These are phyloP conservation scores for Papiliotrema terrestris DNA, from an alignment of 1,284 basidiomycete species.

Conservation along the genomic window DNA sequence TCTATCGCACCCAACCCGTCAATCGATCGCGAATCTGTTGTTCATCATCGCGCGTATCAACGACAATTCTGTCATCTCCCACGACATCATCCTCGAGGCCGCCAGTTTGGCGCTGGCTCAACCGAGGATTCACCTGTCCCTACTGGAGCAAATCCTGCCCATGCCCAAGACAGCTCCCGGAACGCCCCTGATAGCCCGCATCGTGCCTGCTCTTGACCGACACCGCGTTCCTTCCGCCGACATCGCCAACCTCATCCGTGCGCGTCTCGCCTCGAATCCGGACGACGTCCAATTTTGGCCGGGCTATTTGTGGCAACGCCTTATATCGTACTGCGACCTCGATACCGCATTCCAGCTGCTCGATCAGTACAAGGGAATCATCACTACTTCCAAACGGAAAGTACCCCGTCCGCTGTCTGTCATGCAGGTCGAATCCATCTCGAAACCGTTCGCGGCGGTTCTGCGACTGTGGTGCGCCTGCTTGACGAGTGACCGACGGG, in stretches of 20 bases:
- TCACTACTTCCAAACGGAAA: too few species aligned
- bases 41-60: background rate
- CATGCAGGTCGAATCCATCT: background rate
- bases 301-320: background rate
- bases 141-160: background rate
- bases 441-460: background rate
- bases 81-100: background rate
- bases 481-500: too few species aligned
- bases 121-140: background rate
- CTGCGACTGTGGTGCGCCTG: background rate
- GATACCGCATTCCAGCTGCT: background rate
- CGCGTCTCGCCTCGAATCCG: background rate
- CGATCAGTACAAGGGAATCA: background rate
- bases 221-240: background rate
- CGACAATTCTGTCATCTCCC: too few species aligned
- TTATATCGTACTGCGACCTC: background rate
- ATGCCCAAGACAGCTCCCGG: background rate
- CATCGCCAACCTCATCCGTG: background rate
- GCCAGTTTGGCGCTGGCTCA: background rate
- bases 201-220: background rate
- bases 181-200: background rate
- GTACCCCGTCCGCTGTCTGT: too few species aligned
- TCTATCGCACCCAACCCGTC: background rate
- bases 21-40: background rate
- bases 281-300: background rate